phyloP scores from a whole-genome alignment of 768 basidiomycete species.

The Brasilioporus rufonigricans region DNA sequence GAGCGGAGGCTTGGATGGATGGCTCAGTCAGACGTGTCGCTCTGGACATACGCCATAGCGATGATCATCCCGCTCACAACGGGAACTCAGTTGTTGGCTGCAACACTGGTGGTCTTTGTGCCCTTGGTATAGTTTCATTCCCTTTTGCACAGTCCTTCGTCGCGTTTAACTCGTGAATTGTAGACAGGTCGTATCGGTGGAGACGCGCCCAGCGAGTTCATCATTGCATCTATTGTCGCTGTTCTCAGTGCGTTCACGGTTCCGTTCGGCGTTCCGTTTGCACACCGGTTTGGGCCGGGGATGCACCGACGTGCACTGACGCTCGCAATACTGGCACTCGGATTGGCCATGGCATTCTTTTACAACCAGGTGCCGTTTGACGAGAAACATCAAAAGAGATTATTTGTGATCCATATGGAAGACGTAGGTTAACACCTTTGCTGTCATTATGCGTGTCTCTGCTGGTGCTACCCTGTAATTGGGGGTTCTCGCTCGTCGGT shows the following conservation, averaged over 20 bases:
- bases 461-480: neutral
- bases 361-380: conserved; percentile 67
- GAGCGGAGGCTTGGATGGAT: neutral
- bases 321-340: conserved; percentile 44
- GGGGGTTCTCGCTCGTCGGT: neutral
- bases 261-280: conserved; percentile 67
- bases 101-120: conserved; percentile 83
- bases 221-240: conserved; percentile 78
- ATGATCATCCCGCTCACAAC: conserved; percentile 53
- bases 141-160: conserved; percentile 2
- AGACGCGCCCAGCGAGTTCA: conserved; percentile 83
- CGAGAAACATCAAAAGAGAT: conserved; percentile 78
- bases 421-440: conserved; percentile 53
- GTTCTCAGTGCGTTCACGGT: conserved; percentile 53
- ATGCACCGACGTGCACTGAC: conserved; percentile 41
- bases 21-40: conserved; percentile 41
- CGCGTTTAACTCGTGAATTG: neutral
- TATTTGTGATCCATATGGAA: conserved; percentile 82
- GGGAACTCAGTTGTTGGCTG: conserved; percentile 54
- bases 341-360: conserved; percentile 59
- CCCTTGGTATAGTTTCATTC: conserved; percentile 56
- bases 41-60: conserved; percentile 64
- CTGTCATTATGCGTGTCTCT: too few species aligned
- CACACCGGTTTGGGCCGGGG: conserved; percentile 61
- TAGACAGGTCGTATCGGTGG: conserved; percentile 82